Percentiles rank a stretch among this genome's conserved stretches.
Evolutionary conservation across 345 rosid genomes (phyloP).

Genomic region (Raphanus sativus): DNA sequence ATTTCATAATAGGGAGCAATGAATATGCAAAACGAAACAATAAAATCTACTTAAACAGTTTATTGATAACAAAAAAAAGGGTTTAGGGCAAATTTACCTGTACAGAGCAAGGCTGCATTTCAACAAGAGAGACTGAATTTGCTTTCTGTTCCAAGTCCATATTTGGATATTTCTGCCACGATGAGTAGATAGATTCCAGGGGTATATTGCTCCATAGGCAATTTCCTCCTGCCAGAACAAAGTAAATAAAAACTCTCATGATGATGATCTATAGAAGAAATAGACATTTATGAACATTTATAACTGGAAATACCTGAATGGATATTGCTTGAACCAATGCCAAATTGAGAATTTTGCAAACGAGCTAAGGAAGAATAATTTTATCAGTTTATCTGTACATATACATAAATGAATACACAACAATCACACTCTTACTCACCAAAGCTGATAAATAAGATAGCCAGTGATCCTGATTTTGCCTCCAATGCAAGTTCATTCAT

Average conservation of each 20-base stretch:
- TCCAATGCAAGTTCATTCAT: constrained; percentile 70
- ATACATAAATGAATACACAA: constrained; percentile 20
- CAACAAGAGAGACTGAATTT: constrained; percentile 61
- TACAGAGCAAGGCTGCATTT: constrained; percentile 70
- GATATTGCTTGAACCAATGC: constrained; percentile 59
- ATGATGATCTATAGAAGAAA: constrained; percentile 12
- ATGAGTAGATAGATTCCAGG: constrained; percentile 59
- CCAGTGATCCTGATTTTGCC: constrained; percentile 75
- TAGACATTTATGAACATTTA: background rate
- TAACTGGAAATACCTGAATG: constrained; percentile 47
- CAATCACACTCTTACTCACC: constrained; percentile 46
- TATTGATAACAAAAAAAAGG: background rate
- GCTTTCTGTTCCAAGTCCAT: constrained; percentile 79
- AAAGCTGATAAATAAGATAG: constrained; percentile 77
- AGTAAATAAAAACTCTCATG: background rate
- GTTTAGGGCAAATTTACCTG: constrained; percentile 52
- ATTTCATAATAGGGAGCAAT: too few species aligned
- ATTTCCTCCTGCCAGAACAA: constrained; percentile 59
- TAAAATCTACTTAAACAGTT: background rate
- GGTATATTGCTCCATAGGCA: constrained; percentile 80
- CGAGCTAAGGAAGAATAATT: constrained; percentile 51
- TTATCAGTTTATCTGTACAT: constrained; percentile 12
- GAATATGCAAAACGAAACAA: background rate
- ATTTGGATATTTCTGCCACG: constrained; percentile 80
- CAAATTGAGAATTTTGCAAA: constrained; percentile 55